Base-by-base conservation (phyloP, 371 early-diverging fungal genomes). In the Spraguea lophii region DNA sequence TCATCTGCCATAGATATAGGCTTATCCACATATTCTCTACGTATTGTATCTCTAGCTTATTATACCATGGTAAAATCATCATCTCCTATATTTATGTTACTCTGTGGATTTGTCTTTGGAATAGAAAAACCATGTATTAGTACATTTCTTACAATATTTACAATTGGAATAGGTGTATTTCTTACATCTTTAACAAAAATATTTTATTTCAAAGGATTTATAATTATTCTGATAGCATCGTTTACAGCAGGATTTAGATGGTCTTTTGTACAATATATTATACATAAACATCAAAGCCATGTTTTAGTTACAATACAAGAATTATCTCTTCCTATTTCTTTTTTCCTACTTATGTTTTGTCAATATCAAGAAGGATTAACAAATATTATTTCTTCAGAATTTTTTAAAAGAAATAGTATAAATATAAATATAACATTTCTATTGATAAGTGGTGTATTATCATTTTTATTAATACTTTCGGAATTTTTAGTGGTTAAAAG, bases 41-140 rank as follows among this genome's bases (percentile, higher is more conserved):
- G 64, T 22, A 44, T 25, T 1, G 54, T 63, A 27, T 52, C 68
- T 16, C 54, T 67, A 1, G 68, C 71, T 35, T 65, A 65, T 47
- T 71, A 63, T 45, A 68, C 66, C 30, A 67, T 71, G 62, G 55
- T 71, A 21, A 71, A 71, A 49, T 65, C 66, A 1, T 53, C 65
- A 13, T 46, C 71, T 1, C 71, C 71, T 21, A 56, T 71, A 3
- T 71, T 71, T 52, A 65, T 71, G 43, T 52, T 68, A 3, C 30
- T 71, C 17, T 54, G 47, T 26, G 56, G 64, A 26, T 65, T 67
- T 59, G 49, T 60, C 4, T 63, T 71, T 43, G 61, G 59, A 16
- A 53, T 63, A 20, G 68, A 71, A 49, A 50, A 52, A 17, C 61
- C 61, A 2, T 52, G 57, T 15, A 46, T 63, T 22, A 24, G 25